Percentiles rank a stretch among this genome's conserved stretches.
Conservation (phyloP, 345 rosid species). For the Atalantia buxifolia region DNA sequence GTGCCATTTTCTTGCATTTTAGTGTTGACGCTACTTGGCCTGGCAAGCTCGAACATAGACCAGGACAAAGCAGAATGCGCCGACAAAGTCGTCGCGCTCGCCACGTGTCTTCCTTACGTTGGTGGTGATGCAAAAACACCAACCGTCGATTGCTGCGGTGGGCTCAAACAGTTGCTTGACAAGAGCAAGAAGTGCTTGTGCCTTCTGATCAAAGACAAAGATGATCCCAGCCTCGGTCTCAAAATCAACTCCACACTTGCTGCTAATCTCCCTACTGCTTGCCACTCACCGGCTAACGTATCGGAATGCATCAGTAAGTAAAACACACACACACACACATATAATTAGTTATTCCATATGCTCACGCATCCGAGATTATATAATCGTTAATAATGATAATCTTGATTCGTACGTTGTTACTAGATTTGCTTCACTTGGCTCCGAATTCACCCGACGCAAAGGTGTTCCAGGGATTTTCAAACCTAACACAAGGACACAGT, state of each 20-base stretch:
- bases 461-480: slow-evolving; percentile 55
- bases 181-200: slow-evolving; percentile 75
- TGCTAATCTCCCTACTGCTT: slow-evolving; percentile 52
- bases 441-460: slow-evolving; percentile 66
- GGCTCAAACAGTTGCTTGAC: slow-evolving; percentile 49
- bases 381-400: too few species aligned
- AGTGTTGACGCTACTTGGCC: slow-evolving; percentile 24
- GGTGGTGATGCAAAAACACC: slow-evolving; percentile 63
- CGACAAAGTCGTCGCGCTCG: slow-evolving; percentile 42
- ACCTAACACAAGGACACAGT: slow-evolving; percentile 24
- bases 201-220: slow-evolving; percentile 57
- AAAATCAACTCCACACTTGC: slow-evolving; percentile 63
- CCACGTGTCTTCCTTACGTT: slow-evolving; percentile 69
- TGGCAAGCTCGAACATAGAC: slow-evolving; percentile 40
- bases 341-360: too few species aligned
- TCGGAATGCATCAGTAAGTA: slow-evolving; percentile 58
- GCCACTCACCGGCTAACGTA: slow-evolving; percentile 48
- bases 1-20: slow-evolving; percentile 1
- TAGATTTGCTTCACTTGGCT: slow-evolving; percentile 61
- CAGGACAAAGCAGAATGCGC: slow-evolving; percentile 72
- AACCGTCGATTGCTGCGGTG: slow-evolving; percentile 67
- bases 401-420: background rate
- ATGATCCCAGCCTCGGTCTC: slow-evolving; percentile 74
- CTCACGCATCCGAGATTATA: background rate
- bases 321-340: background rate